A percentile compares a stretch with the other conserved stretches of the same genome.
phyloP scores from a whole-genome alignment of 225 moss, liverwort and hornwort genomes.

The Pleurozium schreberi region DNA sequence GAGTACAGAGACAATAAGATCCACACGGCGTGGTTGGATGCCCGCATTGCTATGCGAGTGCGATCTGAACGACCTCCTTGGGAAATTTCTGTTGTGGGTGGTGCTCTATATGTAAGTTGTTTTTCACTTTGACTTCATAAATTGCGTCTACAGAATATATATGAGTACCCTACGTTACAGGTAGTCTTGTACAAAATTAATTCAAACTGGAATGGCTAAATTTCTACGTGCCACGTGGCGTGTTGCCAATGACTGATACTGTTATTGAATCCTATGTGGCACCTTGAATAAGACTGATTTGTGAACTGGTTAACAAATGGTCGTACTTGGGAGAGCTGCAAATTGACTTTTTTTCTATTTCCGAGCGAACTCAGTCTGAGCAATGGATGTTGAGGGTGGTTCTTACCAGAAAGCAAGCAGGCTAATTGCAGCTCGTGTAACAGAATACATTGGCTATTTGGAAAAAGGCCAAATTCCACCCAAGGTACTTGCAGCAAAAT shows the following conservation, averaged over 20 bases:
- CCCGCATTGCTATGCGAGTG: slow-evolving; percentile 85
- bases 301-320: not conserved
- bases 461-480: slow-evolving; percentile 96
- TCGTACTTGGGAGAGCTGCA: not conserved
- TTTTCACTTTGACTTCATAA: not conserved
- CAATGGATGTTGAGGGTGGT: not conserved
- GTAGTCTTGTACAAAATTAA: not conserved
- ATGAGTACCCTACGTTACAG: not conserved
- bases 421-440: slow-evolving; percentile 64
- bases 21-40: slow-evolving; percentile 91
- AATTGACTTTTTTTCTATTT: not conserved
- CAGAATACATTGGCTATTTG: slow-evolving; percentile 89
- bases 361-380: not conserved
- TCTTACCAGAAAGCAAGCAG: slow-evolving; percentile 62
- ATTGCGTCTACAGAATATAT: not conserved
- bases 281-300: not conserved
- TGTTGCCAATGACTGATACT: not conserved
- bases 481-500: slow-evolving; percentile 35
- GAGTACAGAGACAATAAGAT: slow-evolving; percentile 81
- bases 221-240: not conserved
- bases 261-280: not conserved
- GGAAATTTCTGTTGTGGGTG: slow-evolving; percentile 80
- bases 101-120: slow-evolving; percentile 71
- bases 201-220: not conserved
- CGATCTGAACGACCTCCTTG: slow-evolving; percentile 83